Base-by-base conservation (phyloP, 192 early-diverging fungal species). In the Coemansia sp. region DNA sequence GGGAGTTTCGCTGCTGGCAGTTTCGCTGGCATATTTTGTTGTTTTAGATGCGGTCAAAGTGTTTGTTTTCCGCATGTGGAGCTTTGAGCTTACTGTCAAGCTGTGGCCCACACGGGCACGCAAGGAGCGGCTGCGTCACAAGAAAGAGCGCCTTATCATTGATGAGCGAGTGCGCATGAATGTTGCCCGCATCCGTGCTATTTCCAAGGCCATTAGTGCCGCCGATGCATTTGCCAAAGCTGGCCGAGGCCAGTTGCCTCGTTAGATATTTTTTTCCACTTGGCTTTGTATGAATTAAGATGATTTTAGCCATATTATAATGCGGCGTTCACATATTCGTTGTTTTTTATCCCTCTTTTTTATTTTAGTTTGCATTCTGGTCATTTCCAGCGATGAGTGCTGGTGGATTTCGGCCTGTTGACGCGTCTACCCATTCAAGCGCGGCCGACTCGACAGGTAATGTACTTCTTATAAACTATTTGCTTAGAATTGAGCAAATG, bases 11-110 rank as follows among this genome's bases (percentile, higher is more conserved):
- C 80, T 96, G 42, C 72, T 94, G 37, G 82, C 65, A 37, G 57
- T 94, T 37, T 94, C 92, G 30, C 67, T 91, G 28, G 83, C 84
- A n/a, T 88, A 84, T 70, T 91, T 92, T 67, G 80, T 93, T 57
- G 33, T 94, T 48, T 81, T 94, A 5, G 94, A 97, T 68, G 78
- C 89, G 19, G 87, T 97, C 81, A 97, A 97, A 79, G 93, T 94
- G n/a, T 68, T 79, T 53, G 71, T 92, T 21, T 88, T 95, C 82
- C 81, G 80, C 36, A 53, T 65, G 50, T 97, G 94, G 94, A 88
- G 79, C 50, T 97, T 93, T 72, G 92, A 93, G 70, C 74, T 94
- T 35, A 94, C 92, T 5, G 93, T 91, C 44, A 87, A 68, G 49
- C 63, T 94, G 50, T 89, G 84, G 84, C 94, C 94, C 6, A 83